A percentile compares a stretch with the other conserved stretches of the same genome.
Conservation (phyloP, 495 filamentous ascomycete species). For the Articulospora tetracladia region DNA sequence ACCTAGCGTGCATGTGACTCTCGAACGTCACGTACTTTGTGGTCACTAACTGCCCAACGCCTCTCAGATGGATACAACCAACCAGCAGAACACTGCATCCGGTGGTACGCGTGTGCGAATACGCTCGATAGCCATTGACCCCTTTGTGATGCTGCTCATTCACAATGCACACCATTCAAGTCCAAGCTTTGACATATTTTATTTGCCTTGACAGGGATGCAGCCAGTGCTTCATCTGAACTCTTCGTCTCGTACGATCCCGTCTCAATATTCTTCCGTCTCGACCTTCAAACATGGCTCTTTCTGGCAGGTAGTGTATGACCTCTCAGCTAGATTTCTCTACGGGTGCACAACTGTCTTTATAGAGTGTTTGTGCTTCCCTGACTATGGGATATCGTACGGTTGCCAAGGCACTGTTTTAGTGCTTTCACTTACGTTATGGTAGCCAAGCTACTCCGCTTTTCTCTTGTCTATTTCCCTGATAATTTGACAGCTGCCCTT, state of each 20-base stretch:
- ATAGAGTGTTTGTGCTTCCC: background rate
- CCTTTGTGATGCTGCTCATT: too few relatives aligned
- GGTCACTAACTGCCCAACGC: too few relatives aligned
- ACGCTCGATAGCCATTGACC: too few relatives aligned
- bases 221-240: background rate
- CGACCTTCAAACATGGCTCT: background rate
- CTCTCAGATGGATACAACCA: too few relatives aligned
- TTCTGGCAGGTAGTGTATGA: too few relatives aligned
- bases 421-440: constrained; percentile 8
- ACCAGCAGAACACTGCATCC: too few relatives aligned
- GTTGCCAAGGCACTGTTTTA: background rate
- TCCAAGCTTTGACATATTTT: background rate
- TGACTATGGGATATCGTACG: background rate
- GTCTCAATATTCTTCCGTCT: background rate
- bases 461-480: background rate
- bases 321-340: too few relatives aligned
- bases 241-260: background rate
- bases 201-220: background rate
- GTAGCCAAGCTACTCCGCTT: constrained; percentile 12
- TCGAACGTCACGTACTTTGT: background rate
- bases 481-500: constrained; percentile 11
- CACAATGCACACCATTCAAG: too few relatives aligned
- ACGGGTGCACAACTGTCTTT: background rate
- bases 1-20: constrained; percentile 1
- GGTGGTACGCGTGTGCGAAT: too few relatives aligned